Evolutionary conservation across 148 eudicot species (phyloP), one percentile per base, ranked within the genome.

Genomic region (Vaccinium macrocarpon): DNA sequence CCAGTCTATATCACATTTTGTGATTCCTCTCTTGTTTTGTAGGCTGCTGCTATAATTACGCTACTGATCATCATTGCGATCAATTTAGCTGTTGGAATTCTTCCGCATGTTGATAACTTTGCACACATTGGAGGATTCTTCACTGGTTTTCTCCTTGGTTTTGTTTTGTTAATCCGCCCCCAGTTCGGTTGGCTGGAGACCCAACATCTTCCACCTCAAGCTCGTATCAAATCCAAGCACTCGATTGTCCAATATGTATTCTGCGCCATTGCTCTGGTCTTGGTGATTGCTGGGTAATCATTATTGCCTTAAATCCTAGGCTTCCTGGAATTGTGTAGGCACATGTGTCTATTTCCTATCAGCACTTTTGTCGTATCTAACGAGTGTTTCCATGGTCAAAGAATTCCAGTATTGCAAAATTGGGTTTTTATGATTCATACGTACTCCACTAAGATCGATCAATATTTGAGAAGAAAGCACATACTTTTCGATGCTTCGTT

Each of bases 91-190:
- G 89, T 95, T 29, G 98, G 98, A 61, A 90, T 95, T 84, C 94
- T 95, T 80, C 98, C 98, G 52, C 97, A 89, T 16, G 97, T 95
- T 32, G 98, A 95, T 89, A 95, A 95, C 84, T 95, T 91, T 82
- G 98, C 98, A 38, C 98, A 94, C 85, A 89, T 95, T 73, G 98
- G 98, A 87, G 98, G 98, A 61, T 94, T 95, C 84, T 8, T 91
- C 21, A 75, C 92, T 5, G 98, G 98, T 78, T 93, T 95, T 78
- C 91, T 95, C 50, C 91, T 94, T 77, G 98, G 98, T 49, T 95
- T 94, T 80, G 80, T 94, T 18, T 55, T 94, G 53, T 90, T 95
- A 61, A 50, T 93, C 15, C 97, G 98, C 61, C 97, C 98, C 81
- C 95, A 91, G 61, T 93, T 89, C 84, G 94, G 93, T 83, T 95